Evolutionary conservation across 2,329 filamentous ascomycete genomes (phyloP).

Genomic region (Penicillium thymicola): DNA sequence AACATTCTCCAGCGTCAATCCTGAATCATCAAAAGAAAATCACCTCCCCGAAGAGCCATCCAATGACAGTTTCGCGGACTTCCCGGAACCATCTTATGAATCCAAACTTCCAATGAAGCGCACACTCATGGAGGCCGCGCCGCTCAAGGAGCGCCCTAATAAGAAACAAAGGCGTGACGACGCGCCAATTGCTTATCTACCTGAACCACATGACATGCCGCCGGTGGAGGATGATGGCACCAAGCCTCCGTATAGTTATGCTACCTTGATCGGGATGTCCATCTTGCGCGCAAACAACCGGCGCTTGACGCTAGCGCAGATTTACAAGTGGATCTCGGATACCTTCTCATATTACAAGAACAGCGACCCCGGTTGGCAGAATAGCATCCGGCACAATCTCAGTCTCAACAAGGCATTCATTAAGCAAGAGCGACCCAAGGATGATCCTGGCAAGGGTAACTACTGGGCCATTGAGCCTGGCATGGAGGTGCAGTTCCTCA

Average conservation of each 20-base stretch:
- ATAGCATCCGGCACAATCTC: conserved; percentile 97
- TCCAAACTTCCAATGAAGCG: conserved; percentile 53
- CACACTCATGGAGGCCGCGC: conserved; percentile 67
- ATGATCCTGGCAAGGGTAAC: conserved; percentile 95
- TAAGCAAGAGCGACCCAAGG: conserved; percentile 93
- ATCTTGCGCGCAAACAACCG: conserved; percentile 82
- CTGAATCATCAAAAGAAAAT: conserved; percentile 50
- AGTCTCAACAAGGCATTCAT: conserved; percentile 95
- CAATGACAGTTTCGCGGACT: conserved; percentile 47
- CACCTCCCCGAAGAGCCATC: conserved; percentile 38
- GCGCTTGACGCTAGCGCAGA: conserved; percentile 84
- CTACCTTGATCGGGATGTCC: conserved; percentile 92
- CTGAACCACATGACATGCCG: conserved; percentile 76
- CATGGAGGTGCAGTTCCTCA: conserved; percentile 83
- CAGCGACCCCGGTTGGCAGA: conserved; percentile 91
- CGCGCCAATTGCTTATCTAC: conserved; percentile 51
- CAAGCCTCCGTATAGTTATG: conserved; percentile 92
- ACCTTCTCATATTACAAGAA: conserved; percentile 84
- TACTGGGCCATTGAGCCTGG: conserved; percentile 95
- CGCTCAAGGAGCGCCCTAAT: conserved; percentile 64
- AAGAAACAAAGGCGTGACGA: conserved; percentile 69
- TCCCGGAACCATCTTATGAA: conserved; percentile 46
- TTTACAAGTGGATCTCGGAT: conserved; percentile 99
- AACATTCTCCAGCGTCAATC: conserved; percentile 46
- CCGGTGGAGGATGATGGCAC: conserved; percentile 76